Evolutionary conservation across 75 land plant species (phyloP).

Genomic region (Sequoiadendron giganteum): DNA sequence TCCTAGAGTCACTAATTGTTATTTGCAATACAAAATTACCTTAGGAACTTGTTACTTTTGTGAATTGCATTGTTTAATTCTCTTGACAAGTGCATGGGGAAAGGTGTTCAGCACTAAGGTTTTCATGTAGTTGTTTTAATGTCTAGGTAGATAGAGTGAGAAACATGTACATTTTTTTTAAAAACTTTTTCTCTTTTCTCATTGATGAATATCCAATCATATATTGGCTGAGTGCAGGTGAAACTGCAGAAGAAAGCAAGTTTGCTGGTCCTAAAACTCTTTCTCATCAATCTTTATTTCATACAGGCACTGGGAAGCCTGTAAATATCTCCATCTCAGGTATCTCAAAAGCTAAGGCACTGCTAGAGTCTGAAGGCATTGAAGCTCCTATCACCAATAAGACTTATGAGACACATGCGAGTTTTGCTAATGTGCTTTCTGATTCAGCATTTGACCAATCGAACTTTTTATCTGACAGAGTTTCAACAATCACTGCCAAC

Average conservation of each 20-base stretch:
- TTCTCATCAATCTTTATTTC: slow-evolving; percentile 33
- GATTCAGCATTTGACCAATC: background rate
- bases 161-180: background rate
- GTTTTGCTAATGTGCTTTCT: background rate
- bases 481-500: background rate
- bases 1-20: background rate
- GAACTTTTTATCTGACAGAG: background rate
- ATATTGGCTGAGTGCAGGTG: background rate
- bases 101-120: background rate
- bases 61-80: background rate
- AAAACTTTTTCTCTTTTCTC: background rate
- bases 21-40: background rate
- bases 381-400: slow-evolving; percentile 1
- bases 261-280: background rate
- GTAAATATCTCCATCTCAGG: slow-evolving; percentile 47
- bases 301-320: slow-evolving; percentile 48
- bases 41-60: background rate
- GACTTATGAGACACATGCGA: background rate
- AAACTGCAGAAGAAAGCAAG: background rate
- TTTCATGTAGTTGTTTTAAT: background rate
- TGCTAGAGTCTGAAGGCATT: slow-evolving; percentile 34
- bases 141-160: background rate
- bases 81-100: background rate
- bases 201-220: background rate
- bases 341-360: slow-evolving; percentile 47